Base-by-base conservation (phyloP, 257 asterid species). In the Phtheirospermum japonicum region DNA sequence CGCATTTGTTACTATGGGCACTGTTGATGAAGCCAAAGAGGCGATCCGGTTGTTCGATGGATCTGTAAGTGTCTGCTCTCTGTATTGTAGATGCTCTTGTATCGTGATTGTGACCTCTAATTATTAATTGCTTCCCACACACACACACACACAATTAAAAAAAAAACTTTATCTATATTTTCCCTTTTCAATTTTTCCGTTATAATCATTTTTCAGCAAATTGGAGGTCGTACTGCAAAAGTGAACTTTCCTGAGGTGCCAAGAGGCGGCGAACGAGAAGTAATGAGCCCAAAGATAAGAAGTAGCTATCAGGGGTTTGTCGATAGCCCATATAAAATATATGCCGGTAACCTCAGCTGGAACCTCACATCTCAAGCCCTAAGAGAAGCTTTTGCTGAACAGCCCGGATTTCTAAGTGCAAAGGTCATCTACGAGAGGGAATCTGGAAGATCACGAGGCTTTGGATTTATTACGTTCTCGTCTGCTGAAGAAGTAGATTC, bases 201-300 rank as follows among this genome's bases (percentile, higher is more conserved):
- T 13, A 20, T 18, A 20, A 55, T 56, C 64, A 7, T 34, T n/a
- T 51, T 68, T 40, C 57, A 89, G 97, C 94, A 76, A 89, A 80
- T 89, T 37, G 99, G 97, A 61, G 95, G 95, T 8, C 84, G 99
- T 30, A 77, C 89, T 0, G 85, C 85, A 10, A 92, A 80, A 79
- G 97, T 92, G 56, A 92, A 92, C 85, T 81, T 89, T 70, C 95
- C 99, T 0, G 99, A 89, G 79, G 99, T 92, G 62, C 97, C 97
- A 57, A 77, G 82, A 68, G 97, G 97, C 4, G 96, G 96, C 30
- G 99, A 89, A 64, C 79, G 93, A 67, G 97, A 92, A 84, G 81
- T 89, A 26, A 81, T 79, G 81, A 73, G 61, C 55, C 76, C 90
- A 64, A 82, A 77, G 84, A 76, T 82, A 57, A 72, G 84, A 68